A percentile compares a stretch with the other conserved stretches of the same genome.
These are phyloP conservation scores for Suillus sp. DNA, from an alignment of 768 basidiomycete genomes.

Conservation along the genomic window DNA sequence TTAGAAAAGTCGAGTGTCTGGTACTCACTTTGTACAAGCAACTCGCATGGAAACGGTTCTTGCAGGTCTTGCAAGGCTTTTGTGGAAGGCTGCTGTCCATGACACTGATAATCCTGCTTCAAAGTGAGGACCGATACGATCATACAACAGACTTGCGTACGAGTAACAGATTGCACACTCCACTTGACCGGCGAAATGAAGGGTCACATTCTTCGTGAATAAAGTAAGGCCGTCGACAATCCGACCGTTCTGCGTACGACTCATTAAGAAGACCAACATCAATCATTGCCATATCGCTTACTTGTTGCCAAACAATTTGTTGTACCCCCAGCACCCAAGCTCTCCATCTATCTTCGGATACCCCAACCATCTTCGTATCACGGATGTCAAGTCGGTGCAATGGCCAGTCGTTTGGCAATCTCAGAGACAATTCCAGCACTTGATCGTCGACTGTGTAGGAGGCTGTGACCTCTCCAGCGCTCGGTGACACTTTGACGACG, in stretches of 20 bases:
- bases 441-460: slow-evolving; percentile 92
- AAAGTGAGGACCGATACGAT: slow-evolving; percentile 3
- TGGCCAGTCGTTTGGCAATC: slow-evolving; percentile 90
- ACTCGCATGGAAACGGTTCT: slow-evolving; percentile 89
- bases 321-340: slow-evolving; percentile 93
- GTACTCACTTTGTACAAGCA: slow-evolving; percentile 83
- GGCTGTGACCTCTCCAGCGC: slow-evolving; percentile 80
- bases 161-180: slow-evolving; percentile 98
- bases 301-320: slow-evolving; percentile 87
- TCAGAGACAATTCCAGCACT: slow-evolving; percentile 83
- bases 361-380: slow-evolving; percentile 82
- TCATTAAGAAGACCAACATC: background rate
- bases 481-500: slow-evolving; percentile 71
- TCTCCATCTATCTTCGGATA: slow-evolving; percentile 88
- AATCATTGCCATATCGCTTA: slow-evolving; percentile 36
- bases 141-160: slow-evolving; percentile 42
- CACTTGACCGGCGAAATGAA: slow-evolving; percentile 94
- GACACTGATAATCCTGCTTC: slow-evolving; percentile 80
- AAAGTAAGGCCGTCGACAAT: slow-evolving; percentile 85
- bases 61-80: slow-evolving; percentile 93
- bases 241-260: slow-evolving; percentile 69
- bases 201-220: slow-evolving; percentile 92
- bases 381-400: slow-evolving; percentile 85
- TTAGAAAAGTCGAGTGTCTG: background rate
- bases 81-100: slow-evolving; percentile 86